Base-by-base conservation (phyloP, 2,329 filamentous ascomycete genomes). In the Colletotrichum gigasporum region DNA sequence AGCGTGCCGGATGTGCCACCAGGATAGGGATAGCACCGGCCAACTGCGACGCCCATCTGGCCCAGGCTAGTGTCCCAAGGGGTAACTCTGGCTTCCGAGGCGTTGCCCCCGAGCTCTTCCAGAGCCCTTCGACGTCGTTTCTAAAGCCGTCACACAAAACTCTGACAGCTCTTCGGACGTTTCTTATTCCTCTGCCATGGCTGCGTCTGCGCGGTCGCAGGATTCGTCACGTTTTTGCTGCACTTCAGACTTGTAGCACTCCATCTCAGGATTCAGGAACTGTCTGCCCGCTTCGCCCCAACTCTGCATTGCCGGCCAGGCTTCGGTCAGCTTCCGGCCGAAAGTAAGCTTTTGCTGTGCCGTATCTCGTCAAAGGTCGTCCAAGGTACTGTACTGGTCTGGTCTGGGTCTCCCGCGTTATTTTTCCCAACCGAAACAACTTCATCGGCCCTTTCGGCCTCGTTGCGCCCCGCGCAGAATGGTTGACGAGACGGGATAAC, bases 1-100 rank as follows among this genome's bases (percentile, higher is more conserved):
- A 37, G 24, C 42, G 20, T 60, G 54, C 61, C 61, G 61, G 61
- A 61, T 64, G 61, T 64, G 61, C 48, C 47, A 60, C 61, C 61
- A 64, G 55, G 61, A 64, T 64, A 64, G 61, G 61, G 55, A 64
- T 64, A 64, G 61, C 39, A 54, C 55, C 55, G 61, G 34, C 55
- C 55, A 48, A 53, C 55, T 34, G 55, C n/a, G 55, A 47, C 60
- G 44, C 34, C 52, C 20, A 28, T 16, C 44, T 42, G n/a, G 52
- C 51, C 35, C 59, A 22, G 41, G 11, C 41, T 57, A 57, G 37
- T 52, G 59, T 50, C 52, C 59, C 59, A 59, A 60, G 54, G 52
- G 39, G 59, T 14, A 26, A 57, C 39, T 41, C 37, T 18, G 16
- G 37, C 32, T 20, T 32, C 10, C 37, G 28, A 52, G 32, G 30